Evolutionary conservation across 179 eudicot species (phyloP).

Genomic region (Gypsophila paniculata): DNA sequence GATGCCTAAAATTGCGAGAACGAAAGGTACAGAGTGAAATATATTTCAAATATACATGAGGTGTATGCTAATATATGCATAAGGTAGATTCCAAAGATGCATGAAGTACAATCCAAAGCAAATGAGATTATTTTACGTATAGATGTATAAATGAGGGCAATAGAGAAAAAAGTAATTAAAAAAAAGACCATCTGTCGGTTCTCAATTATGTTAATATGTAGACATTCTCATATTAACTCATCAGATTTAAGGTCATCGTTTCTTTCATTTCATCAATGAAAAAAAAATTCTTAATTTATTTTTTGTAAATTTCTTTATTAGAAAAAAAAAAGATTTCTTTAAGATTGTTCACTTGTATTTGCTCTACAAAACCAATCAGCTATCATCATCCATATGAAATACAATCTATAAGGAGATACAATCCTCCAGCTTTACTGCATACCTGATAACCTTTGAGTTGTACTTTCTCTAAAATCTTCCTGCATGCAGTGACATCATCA

Average conservation of each 20-base stretch:
- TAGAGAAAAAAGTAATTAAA: too few relatives aligned
- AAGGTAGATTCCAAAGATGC: too few relatives aligned
- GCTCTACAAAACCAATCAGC: not conserved
- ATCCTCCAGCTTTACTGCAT: constrained; percentile 17
- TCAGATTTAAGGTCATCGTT: not conserved
- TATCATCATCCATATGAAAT: not conserved
- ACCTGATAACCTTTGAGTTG: constrained; percentile 84
- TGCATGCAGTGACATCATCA: constrained; percentile 64
- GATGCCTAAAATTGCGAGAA: too few relatives aligned
- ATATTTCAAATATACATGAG: too few relatives aligned
- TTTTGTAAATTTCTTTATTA: too few relatives aligned
- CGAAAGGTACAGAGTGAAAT: too few relatives aligned
- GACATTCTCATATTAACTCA: not conserved
- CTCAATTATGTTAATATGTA: too few relatives aligned
- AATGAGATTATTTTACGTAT: too few relatives aligned
- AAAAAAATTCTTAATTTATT: not conserved
- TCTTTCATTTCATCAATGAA: not conserved
- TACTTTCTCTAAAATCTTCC: constrained; percentile 56
- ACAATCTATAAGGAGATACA: not conserved
- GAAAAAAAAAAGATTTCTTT: not conserved
- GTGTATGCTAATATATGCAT: too few relatives aligned
- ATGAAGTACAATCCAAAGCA: too few relatives aligned
- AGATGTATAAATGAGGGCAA: too few relatives aligned
- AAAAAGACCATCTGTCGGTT: not conserved
- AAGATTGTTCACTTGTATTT: not conserved